Percentiles rank a stretch among this genome's conserved stretches.
Conservation (phyloP, 1,284 basidiomycete species). For the Ceratorhiza oryzae-sativae region DNA sequence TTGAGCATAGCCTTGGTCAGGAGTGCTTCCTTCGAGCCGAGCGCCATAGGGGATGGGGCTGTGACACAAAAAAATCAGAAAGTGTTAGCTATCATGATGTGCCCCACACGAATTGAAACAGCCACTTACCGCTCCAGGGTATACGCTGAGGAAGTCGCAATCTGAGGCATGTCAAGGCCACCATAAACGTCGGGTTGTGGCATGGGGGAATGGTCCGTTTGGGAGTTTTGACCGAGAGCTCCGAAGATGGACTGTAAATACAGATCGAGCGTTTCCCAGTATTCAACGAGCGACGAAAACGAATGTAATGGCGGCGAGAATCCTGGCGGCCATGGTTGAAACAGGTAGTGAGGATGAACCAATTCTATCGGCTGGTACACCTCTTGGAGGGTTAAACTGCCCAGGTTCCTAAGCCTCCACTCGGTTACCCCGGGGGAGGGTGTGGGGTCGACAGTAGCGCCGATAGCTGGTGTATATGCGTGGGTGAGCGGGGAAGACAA, state of each 20-base stretch:
- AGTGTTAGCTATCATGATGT: too few relatives aligned
- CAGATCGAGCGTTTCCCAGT: background rate
- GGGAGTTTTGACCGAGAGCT: background rate
- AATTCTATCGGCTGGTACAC: background rate
- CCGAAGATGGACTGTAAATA: background rate
- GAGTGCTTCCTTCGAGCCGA: too few relatives aligned
- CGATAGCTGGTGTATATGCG: background rate
- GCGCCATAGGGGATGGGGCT: too few relatives aligned
- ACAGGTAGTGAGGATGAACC: background rate
- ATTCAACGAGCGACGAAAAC: background rate
- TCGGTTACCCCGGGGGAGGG: background rate
- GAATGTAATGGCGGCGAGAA: background rate
- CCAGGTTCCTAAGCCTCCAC: background rate
- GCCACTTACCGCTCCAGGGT: too few relatives aligned
- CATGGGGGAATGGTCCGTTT: background rate
- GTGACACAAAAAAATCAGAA: too few relatives aligned
- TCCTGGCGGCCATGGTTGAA: background rate
- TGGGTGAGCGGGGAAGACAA: background rate
- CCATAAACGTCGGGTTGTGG: background rate
- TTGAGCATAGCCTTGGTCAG: too few relatives aligned
- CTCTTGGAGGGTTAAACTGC: background rate
- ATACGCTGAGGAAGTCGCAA: too few relatives aligned
- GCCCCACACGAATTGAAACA: too few relatives aligned
- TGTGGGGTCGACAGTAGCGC: too few relatives aligned
- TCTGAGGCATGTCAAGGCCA: too few relatives aligned